phyloP scores from a whole-genome alignment of 2,329 filamentous ascomycete genomes.

The Zopfia rhizophila region DNA sequence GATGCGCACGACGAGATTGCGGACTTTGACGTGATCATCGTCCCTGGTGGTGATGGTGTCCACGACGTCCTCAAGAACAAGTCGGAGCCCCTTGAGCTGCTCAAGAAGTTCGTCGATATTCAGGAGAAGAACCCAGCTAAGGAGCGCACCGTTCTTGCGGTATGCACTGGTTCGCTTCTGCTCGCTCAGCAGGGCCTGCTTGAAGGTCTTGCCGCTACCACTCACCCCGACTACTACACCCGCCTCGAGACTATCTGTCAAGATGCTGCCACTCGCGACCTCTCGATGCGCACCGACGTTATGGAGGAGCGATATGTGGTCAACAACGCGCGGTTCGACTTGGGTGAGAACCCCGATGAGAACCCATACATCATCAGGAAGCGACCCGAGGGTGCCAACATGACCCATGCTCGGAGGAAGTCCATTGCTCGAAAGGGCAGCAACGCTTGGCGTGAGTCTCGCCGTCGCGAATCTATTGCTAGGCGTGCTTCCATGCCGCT shows the following conservation, averaged over 20 bases:
- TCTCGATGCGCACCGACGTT: constrained; percentile 82
- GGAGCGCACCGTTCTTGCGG: constrained; percentile 82
- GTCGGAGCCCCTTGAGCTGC: constrained; percentile 69
- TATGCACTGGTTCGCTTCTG: constrained; percentile 83
- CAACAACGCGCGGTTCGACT: constrained; percentile 89
- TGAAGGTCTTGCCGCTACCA: constrained; percentile 81
- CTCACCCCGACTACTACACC: constrained; percentile 82
- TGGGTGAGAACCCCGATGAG: constrained; percentile 80
- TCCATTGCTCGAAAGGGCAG: constrained; percentile 76
- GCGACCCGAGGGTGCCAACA: constrained; percentile 67
- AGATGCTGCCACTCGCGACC: constrained; percentile 74
- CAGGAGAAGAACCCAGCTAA: constrained; percentile 81
- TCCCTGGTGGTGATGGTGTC: constrained; percentile 75
- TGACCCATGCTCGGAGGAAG: constrained; percentile 52
- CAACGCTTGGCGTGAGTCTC: constrained; percentile 81
- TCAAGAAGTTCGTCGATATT: constrained; percentile 80
- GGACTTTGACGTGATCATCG: constrained; percentile 82
- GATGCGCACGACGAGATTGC: constrained; percentile 78
- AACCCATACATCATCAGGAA: constrained; percentile 85
- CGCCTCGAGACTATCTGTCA: constrained; percentile 84
- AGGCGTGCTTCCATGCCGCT: constrained; percentile 81
- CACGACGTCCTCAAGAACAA: constrained; percentile 73
- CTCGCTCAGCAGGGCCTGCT: constrained; percentile 81
- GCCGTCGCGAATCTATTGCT: constrained; percentile 82
- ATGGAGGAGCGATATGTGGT: constrained; percentile 88